Evolutionary conservation across 306 rosid genomes (phyloP).

Genomic region (Amphicarpaea edgeworthii): DNA sequence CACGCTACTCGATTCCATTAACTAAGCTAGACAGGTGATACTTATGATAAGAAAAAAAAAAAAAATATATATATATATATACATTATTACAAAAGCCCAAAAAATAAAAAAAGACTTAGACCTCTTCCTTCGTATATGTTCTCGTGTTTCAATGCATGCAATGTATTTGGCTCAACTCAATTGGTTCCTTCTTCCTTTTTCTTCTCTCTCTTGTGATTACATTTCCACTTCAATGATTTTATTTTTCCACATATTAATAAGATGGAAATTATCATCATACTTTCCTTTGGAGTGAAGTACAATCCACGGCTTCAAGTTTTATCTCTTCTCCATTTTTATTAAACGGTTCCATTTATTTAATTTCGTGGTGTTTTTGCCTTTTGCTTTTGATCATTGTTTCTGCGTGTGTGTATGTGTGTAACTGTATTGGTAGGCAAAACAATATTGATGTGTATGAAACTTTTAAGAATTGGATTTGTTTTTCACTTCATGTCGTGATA

Average conservation of each 20-base stretch:
- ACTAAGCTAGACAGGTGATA: too few species aligned
- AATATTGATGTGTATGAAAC: neutral
- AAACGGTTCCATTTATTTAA: neutral
- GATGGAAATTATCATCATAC: slow-evolving; percentile 33
- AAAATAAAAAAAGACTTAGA: neutral
- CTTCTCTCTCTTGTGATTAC: slow-evolving; percentile 16
- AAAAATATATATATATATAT: too few species aligned
- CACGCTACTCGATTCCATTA: too few species aligned
- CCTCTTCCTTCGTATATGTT: too few species aligned
- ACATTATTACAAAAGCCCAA: neutral
- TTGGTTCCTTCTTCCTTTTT: neutral
- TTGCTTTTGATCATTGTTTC: neutral
- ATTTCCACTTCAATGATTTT: slow-evolving; percentile 25
- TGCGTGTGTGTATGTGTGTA: neutral
- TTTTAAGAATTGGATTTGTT: neutral
- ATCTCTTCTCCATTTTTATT: neutral
- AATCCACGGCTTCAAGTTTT: slow-evolving; percentile 44
- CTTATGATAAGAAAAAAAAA: too few species aligned
- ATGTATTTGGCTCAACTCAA: slow-evolving; percentile 31
- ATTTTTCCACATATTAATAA: slow-evolving; percentile 8
- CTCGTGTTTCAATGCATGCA: slow-evolving; percentile 11
- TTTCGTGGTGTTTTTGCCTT: neutral
- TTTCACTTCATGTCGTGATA: neutral
- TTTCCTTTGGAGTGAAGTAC: slow-evolving; percentile 52
- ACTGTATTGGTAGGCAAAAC: neutral